Conservation (phyloP, 1,284 basidiomycete species). For the Tremellales sp. region DNA sequence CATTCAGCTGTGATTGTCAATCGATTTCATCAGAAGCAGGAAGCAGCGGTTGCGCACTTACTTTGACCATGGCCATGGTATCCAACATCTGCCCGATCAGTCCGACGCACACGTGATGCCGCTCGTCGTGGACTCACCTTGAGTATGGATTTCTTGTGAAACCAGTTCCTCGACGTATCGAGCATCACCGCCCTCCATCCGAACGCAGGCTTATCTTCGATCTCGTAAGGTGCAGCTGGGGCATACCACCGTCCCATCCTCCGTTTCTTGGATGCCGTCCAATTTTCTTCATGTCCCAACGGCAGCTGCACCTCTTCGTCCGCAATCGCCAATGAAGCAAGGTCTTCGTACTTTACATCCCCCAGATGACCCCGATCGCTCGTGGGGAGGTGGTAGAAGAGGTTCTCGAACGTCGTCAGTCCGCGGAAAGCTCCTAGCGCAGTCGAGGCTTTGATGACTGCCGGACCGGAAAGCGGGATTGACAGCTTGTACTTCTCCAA, state of each 20-base stretch:
- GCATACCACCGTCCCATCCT: constrained; percentile 9
- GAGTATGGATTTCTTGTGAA: constrained; percentile 11
- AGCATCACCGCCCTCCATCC: constrained; percentile 66
- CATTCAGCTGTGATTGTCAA: constrained; percentile 43
- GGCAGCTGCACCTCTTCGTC: not conserved
- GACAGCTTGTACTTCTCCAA: constrained; percentile 20
- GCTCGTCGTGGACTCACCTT: constrained; percentile 9
- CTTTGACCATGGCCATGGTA: constrained; percentile 80
- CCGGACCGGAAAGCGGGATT: constrained; percentile 52
- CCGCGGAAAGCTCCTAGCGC: constrained; percentile 75
- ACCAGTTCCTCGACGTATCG: constrained; percentile 67
- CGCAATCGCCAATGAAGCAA: not conserved
- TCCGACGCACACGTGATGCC: too few relatives aligned
- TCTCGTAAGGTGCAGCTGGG: constrained; percentile 40
- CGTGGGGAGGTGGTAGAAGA: constrained; percentile 50
- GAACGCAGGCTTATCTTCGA: constrained; percentile 50
- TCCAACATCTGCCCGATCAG: constrained; percentile 58
- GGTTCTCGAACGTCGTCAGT: constrained; percentile 73
- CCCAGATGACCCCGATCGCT: not conserved
- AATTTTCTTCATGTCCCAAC: not conserved
- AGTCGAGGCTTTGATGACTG: constrained; percentile 63
- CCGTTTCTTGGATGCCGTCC: not conserved
- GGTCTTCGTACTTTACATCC: not conserved
- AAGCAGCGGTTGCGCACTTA: not conserved
- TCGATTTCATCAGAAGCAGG: not conserved